Evolutionary conservation across 2,329 filamentous ascomycete species (phyloP).

Genomic region (Tolypocladium pustulatum): DNA sequence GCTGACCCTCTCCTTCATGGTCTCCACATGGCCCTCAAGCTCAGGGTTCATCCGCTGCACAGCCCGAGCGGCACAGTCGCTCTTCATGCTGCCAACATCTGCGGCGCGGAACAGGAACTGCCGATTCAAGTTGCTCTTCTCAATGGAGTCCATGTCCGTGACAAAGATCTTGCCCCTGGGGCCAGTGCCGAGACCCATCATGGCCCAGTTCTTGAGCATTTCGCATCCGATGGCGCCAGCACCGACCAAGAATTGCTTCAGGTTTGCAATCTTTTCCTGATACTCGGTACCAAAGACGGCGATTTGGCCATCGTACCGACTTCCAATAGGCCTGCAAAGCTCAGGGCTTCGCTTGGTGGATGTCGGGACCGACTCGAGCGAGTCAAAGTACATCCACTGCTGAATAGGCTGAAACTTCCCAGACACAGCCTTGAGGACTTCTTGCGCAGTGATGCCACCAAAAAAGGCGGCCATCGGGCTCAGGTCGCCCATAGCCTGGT

Average conservation of each 20-base stretch:
- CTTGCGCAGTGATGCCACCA: slow-evolving; percentile 85
- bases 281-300: slow-evolving; percentile 90
- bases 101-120: slow-evolving; percentile 92
- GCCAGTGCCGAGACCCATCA: slow-evolving; percentile 89
- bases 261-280: slow-evolving; percentile 84
- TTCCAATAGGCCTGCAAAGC: slow-evolving; percentile 73
- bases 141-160: slow-evolving; percentile 97
- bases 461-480: slow-evolving; percentile 92
- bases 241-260: slow-evolving; percentile 89
- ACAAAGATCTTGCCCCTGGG: slow-evolving; percentile 82
- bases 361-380: slow-evolving; percentile 83
- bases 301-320: slow-evolving; percentile 93
- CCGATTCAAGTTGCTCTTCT: slow-evolving; percentile 96
- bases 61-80: slow-evolving; percentile 82
- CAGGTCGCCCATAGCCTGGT: slow-evolving; percentile 84
- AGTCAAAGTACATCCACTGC: slow-evolving; percentile 97
- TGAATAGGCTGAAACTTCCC: slow-evolving; percentile 95
- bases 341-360: slow-evolving; percentile 69
- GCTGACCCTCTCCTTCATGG: slow-evolving; percentile 81
- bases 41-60: slow-evolving; percentile 95
- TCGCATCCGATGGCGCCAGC: slow-evolving; percentile 97
- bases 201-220: slow-evolving; percentile 99
- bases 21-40: slow-evolving; percentile 72
- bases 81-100: slow-evolving; percentile 95
- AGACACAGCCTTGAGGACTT: slow-evolving; percentile 92